These are phyloP conservation scores for Monilinia polystroma DNA, from an alignment of 2,329 filamentous ascomycete genomes.

Conservation along the genomic window DNA sequence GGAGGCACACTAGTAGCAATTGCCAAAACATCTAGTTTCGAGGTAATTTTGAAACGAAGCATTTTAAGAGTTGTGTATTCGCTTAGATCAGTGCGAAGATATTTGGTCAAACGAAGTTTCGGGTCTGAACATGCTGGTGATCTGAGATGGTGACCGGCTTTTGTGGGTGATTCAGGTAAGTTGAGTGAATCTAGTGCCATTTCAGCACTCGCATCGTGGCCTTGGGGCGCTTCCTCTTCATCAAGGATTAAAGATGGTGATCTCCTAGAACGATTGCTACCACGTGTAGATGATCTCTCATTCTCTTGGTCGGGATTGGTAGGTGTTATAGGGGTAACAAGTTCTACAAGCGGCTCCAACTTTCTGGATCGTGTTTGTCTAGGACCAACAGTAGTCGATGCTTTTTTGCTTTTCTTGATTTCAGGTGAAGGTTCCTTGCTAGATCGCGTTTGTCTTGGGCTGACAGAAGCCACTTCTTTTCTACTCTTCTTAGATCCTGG, in stretches of 20 bases:
- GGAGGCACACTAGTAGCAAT: conserved; percentile 53
- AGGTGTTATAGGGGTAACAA: conserved; percentile 14
- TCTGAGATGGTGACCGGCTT: conserved; percentile 29
- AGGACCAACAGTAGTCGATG: neutral
- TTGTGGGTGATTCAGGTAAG: conserved; percentile 31
- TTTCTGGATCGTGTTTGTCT: conserved; percentile 20
- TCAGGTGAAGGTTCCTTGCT: conserved; percentile 1
- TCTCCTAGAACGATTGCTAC: conserved; percentile 5
- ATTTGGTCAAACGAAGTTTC: conserved; percentile 33
- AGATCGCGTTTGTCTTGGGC: conserved; percentile 1
- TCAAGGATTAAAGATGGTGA: conserved; percentile 32
- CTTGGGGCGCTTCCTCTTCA: conserved; percentile 29
- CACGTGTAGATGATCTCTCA: neutral
- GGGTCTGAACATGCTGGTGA: conserved; percentile 30
- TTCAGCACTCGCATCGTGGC: conserved; percentile 39
- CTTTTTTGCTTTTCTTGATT: conserved; percentile 1
- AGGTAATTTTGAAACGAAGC: conserved; percentile 51
- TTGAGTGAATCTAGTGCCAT: conserved; percentile 34
- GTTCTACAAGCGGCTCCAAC: conserved; percentile 7
- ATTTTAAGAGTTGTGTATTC: conserved; percentile 54
- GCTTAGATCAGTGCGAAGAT: conserved; percentile 45
- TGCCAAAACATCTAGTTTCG: conserved; percentile 54
- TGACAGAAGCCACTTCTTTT: neutral
- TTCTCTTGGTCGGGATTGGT: conserved; percentile 14
- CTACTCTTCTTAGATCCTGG: neutral